Evolutionary conservation across 768 basidiomycete species (phyloP), one percentile per base, ranked within the genome.

Genomic region (Fomitopsis serialis): DNA sequence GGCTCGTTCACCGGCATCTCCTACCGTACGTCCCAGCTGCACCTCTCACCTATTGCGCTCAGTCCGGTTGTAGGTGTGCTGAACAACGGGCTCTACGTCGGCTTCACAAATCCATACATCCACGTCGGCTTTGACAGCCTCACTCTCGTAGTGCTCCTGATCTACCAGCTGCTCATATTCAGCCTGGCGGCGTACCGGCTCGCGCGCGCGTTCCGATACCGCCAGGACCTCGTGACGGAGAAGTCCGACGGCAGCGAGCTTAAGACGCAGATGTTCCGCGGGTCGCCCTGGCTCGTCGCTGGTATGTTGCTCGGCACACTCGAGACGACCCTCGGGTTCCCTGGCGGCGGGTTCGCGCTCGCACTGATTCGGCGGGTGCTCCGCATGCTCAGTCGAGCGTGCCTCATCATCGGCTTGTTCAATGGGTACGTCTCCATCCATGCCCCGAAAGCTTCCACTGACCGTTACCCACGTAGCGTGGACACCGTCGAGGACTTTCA

Each of bases 261-360:
- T 0, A 78, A 82, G 63, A 57, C 56, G n/a, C 66, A 72, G 22
- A 66, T 79, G 19, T 70, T 84, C 58, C 77, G 74, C 53, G 89
- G 89, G 10, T 76, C 80, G 10, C 79, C 73, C 17, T 91, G 87
- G 87, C 73, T 89, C 43, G 70, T 76, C n/a, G 70, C 62, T 0
- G 86, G 80, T 2, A 63, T 86, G 52, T 78, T 81, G 61, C 61
- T 90, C 23, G 85, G 86, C 10, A 79, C 79, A 2, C 63, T 84
- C 45, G 89, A 92, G 67, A 80, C 78, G 5, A 65, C 81, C 6
- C 61, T 84, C 10, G 89, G 87, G 0, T 89, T 89, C 58, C 76
- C 75, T 2, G 67, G 70, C 13, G 74, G 72, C 24, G 71, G 72
- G 8, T 89, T 89, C 60, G 78, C 74, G 1, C 58, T 77, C 10